Base-by-base conservation (phyloP, 1,284 basidiomycete species). In the Tylopilus sp. region DNA sequence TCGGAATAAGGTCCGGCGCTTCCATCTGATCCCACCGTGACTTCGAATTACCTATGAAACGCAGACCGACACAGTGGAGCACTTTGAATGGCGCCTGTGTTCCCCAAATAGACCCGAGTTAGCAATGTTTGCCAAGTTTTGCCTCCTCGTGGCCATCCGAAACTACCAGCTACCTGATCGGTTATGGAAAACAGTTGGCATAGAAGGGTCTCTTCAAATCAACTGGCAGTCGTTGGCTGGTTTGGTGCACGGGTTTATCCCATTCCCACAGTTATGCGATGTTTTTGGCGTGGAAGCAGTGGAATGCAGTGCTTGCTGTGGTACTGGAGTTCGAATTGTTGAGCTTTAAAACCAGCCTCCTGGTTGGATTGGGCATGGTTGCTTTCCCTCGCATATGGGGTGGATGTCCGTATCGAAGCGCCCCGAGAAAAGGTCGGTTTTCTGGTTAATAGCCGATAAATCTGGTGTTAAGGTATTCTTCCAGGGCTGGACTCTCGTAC, bases 251-350 rank as follows among this genome's bases (percentile, higher is more conserved):
- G 40, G 43, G 29, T 11, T 17, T 35, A 25, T 42, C 36, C 1
- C 31, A 8, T 31, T 14, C 26, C 39, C 5, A 52, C 17, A 43
- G 40, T 42, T 26, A 55, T 49, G 42, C 35, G 14, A 29, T 33
- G 22, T 19, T 20, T 35, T 24, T 39, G 25, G 43, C 35, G 20
- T 25, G 35, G 32, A 54, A 19, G 62, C 52, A n/a, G 32, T 60
- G 58, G 22, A 33, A 43, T 59, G 49, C 58, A 26, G 53, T 63
- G 52, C 24, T 51, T 59, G 57, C 63, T 65, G 63, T 63, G 48
- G 42, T 19, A 32, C 32, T 32, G 50, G 24, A 48, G 35, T 3
- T 41, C 28, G 37, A 42, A 32, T n/a, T 26, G 33, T 15, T 3
- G 22, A 19, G 37, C 0, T 36, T 54, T 54, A 53, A 60, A 46